Evolutionary conservation across 768 basidiomycete genomes (phyloP), one percentile per base, ranked within the genome.

Genomic region (Chalciporus pseudorubinellus): DNA sequence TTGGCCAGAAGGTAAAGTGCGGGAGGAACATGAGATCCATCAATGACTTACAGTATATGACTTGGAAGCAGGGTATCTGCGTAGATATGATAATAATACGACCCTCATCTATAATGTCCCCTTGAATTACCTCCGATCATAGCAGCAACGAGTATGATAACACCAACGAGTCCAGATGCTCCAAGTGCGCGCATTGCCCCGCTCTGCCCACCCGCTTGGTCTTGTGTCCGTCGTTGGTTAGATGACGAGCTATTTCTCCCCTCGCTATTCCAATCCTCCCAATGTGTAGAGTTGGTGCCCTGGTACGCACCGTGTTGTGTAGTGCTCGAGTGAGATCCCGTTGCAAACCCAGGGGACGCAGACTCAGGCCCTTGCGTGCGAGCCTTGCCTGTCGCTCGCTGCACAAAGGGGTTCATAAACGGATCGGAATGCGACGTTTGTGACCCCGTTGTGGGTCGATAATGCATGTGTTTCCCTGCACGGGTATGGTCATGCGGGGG

Each of bases 91-190:
- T 36, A 36, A 36, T 36, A 16, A 29, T 50, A 50, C 42, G 40
- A 40, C 29, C 22, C 33, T 39, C 28, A 11, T 38, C 47, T 59
- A 63, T 10, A 39, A 52, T 28, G 53, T 52, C 54, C 50, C 44
- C 52, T 63, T 18, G 63, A 48, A 52, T 29, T 42, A 39, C 51
- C 41, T 9, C 49, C 47, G 14, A 63, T 42, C 14, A 9, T 13
- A 19, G 61, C 51, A 20, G 67, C 38, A 26, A 67, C 41, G 21
- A 69, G 58, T 41, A 67, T 40, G 28, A 67, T 69, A 19, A 69
- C 20, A 10, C 57, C 55, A 18, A 69, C 48, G 3, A 67, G 56
- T 3, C 62, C 65, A 11, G 67, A 58, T n/a, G 65, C 67, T 0
- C 59, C 65, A 16, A 67, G 60, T 10, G 58, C 62, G 9, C 65